Evolutionary conservation across 202 grass and related monocot species (phyloP).

Genomic region (Zizania palustris): DNA sequence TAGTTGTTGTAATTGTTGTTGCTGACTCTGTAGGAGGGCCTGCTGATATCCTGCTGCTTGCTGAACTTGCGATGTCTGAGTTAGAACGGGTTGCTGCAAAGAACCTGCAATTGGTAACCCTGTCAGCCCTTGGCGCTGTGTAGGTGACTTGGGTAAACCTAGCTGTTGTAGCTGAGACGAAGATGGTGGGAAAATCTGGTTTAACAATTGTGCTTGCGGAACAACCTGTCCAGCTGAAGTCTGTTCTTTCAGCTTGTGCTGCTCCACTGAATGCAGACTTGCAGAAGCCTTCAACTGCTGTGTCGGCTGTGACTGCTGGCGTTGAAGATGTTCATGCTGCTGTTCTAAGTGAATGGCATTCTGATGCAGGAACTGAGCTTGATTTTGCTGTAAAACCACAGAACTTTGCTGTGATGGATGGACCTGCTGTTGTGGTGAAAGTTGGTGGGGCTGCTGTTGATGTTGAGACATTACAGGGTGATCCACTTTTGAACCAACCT

Average conservation of each 20-base stretch:
- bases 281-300: conserved; percentile 51
- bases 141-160: conserved; percentile 62
- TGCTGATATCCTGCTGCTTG: conserved; percentile 78
- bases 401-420: conserved; percentile 63
- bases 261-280: conserved; percentile 50
- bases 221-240: conserved; percentile 50
- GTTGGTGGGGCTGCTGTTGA: conserved; percentile 16
- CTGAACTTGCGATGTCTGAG: conserved; percentile 61
- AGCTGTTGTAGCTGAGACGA: conserved; percentile 74
- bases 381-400: conserved; percentile 56
- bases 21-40: conserved; percentile 75
- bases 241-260: conserved; percentile 59
- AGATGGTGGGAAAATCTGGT: conserved; percentile 77
- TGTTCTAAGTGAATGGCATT: conserved; percentile 63
- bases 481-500: conserved; percentile 59
- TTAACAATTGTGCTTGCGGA: conserved; percentile 61
- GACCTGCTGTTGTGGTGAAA: conserved; percentile 43
- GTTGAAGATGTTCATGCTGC: conserved; percentile 64
- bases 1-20: conserved; percentile 71
- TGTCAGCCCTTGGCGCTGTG: conserved; percentile 48
- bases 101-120: conserved; percentile 47
- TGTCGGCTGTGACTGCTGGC: conserved; percentile 45
- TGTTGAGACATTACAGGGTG: conserved; percentile 57
- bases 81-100: conserved; percentile 58
- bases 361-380: conserved; percentile 67